These are phyloP conservation scores for Lithohypha guttulata DNA, from an alignment of 2,329 filamentous ascomycete genomes.

Conservation along the genomic window DNA sequence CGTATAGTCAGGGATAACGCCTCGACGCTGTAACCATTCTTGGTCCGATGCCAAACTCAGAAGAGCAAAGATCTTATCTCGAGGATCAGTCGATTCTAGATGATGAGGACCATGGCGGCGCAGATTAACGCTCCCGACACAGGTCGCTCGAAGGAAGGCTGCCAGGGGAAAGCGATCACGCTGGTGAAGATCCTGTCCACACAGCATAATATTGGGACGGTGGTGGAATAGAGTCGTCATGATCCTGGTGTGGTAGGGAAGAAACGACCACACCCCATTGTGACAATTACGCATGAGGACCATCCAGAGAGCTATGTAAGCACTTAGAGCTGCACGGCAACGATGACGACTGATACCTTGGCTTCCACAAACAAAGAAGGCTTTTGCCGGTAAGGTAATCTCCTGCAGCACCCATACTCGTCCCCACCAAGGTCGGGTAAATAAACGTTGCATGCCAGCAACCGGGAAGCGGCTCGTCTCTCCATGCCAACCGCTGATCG, in stretches of 20 bases:
- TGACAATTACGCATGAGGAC: background rate
- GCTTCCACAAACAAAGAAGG: conserved; percentile 4
- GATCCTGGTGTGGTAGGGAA: background rate
- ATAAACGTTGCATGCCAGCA: conserved; percentile 1
- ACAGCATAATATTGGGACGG: conserved; percentile 2
- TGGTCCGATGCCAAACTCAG: conserved; percentile 1
- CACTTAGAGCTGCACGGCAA: conserved; percentile 4
- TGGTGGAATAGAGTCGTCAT: background rate
- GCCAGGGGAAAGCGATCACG: background rate
- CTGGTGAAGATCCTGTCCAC: background rate
- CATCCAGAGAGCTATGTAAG: background rate
- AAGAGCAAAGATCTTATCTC: conserved; percentile 4
- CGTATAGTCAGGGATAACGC: conserved; percentile 1
- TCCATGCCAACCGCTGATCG: conserved; percentile 3
- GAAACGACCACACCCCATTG: background rate
- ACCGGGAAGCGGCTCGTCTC: background rate
- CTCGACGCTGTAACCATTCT: background rate
- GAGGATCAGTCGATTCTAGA: background rate
- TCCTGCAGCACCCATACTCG: conserved; percentile 3
- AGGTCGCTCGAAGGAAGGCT: conserved; percentile 1
- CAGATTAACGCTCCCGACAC: conserved; percentile 3
- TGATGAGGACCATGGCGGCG: conserved; percentile 1
- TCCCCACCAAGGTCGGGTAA: conserved; percentile 5
- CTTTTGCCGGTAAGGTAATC: conserved; percentile 1
- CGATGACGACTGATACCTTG: conserved; percentile 5